Percentiles rank a stretch among this genome's conserved stretches.
These are phyloP conservation scores for Cladosporium sp. DNA, from an alignment of 2,329 filamentous ascomycete genomes.

Conservation along the genomic window DNA sequence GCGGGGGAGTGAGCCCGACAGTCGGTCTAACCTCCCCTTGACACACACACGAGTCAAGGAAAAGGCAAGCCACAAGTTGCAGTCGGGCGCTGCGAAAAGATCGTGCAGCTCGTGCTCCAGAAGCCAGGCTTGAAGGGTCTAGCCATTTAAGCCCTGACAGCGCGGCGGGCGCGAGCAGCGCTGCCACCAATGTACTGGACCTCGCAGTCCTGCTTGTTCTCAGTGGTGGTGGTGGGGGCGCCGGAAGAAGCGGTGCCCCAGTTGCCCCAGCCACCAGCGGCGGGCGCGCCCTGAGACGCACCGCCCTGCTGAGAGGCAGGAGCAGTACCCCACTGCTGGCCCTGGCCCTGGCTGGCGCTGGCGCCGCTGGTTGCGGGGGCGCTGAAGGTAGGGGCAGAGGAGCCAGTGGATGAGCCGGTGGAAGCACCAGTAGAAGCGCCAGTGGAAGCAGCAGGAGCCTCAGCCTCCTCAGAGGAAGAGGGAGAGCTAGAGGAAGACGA, in stretches of 20 bases:
- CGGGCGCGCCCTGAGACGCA: background rate
- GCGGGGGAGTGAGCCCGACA: too few relatives aligned
- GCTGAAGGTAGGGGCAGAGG: background rate
- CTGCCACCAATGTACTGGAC: slow-evolving; percentile 16
- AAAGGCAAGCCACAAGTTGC: background rate
- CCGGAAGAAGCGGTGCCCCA: slow-evolving; percentile 1
- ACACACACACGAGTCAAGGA: background rate
- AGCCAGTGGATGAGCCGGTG: too few relatives aligned
- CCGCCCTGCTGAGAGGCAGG: background rate
- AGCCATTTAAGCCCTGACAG: slow-evolving; percentile 12
- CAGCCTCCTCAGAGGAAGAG: too few relatives aligned
- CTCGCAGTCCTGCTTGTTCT: slow-evolving; percentile 10
- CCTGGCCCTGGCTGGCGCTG: background rate
- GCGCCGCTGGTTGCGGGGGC: background rate
- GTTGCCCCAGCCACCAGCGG: slow-evolving; percentile 5
- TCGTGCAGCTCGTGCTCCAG: background rate
- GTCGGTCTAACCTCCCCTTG: background rate
- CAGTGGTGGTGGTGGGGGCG: background rate
- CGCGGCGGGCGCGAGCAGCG: slow-evolving; percentile 11
- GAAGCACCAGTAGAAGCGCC: too few relatives aligned
- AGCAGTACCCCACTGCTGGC: background rate
- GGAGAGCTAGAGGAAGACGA: background rate
- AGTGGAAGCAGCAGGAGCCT: background rate
- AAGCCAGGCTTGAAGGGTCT: background rate
- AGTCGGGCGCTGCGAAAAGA: background rate